Evolutionary conservation across 306 rosid species (phyloP), one percentile per base, ranked within the genome.

Genomic region (Senna tora): DNA sequence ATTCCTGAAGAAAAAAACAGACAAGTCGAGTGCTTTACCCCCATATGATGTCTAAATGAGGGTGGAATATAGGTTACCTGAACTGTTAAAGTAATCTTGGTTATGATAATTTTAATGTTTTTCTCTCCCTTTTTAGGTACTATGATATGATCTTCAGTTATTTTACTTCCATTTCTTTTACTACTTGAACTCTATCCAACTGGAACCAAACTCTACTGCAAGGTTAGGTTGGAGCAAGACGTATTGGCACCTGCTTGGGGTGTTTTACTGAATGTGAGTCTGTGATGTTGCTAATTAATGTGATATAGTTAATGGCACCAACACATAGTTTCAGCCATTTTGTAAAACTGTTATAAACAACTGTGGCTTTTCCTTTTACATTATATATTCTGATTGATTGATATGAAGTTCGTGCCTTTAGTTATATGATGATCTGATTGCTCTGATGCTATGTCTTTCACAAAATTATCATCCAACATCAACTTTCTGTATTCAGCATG

Each of bases 1-100:
- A 53, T 54, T 69, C n/a, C 42, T 69, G n/a, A 38, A 20, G 74
- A 14, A 38, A 36, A 36, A 19, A 10, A 25, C 20, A 53, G 38
- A 39, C 30, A 38, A 58, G 42, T 19, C 14, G 21, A 51, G 10
- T 51, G 49, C 33, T 52, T 39, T 53, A 14, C 20, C 6, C 25
- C 39, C 4, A 36, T 34, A 8, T 38, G 33, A 49, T 30, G 30
- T 30, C 10, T 5, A 1, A 16, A 5, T 66, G 43, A 7, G 30
- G 9, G 51, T 22, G 22, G 12, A 7, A 39, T 42, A 1, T 56
- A 30, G 64, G 42, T 56, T 25, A 13, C 39, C 15, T 56, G 19
- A 13, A 28, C 16, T 22, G 60, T 34, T 45, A 11, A 9, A 7
- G 1, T 5, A 41, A 41, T 41, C 12, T 36, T 36, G 30, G 30